These are phyloP conservation scores for Daedalea quercina DNA, from an alignment of 768 basidiomycete species.

Conservation along the genomic window DNA sequence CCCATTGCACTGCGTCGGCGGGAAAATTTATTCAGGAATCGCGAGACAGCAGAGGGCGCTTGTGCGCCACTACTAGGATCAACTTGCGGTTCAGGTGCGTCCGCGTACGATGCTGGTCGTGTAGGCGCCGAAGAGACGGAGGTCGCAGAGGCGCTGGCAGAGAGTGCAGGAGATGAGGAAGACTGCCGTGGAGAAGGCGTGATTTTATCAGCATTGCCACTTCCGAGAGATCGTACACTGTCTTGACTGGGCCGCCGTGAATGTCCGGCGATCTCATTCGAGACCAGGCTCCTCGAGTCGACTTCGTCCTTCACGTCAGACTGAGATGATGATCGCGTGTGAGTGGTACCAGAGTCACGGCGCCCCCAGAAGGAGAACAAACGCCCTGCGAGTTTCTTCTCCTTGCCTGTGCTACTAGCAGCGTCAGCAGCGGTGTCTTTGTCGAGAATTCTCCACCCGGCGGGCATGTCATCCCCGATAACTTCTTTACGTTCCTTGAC, in stretches of 20 bases:
- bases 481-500: conserved; percentile 48
- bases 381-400: conserved; percentile 41
- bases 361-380: conserved; percentile 73
- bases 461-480: conserved; percentile 51
- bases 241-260: conserved; percentile 15
- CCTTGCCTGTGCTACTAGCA: conserved; percentile 37
- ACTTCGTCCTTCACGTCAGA: background rate
- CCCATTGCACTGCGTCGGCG: conserved; percentile 38
- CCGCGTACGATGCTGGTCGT: conserved; percentile 11
- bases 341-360: conserved; percentile 21
- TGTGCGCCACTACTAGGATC: conserved; percentile 14
- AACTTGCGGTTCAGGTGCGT: conserved; percentile 14
- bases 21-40: conserved; percentile 74
- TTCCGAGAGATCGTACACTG: conserved; percentile 7
- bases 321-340: conserved; percentile 2
- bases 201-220: conserved; percentile 1
- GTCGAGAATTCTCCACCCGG: conserved; percentile 68
- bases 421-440: conserved; percentile 33
- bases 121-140: conserved; percentile 8
- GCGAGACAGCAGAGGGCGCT: conserved; percentile 64
- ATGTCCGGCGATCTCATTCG: conserved; percentile 4
- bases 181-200: background rate
- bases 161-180: conserved; percentile 2
- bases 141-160: conserved; percentile 8
- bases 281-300: conserved; percentile 5